phyloP scores from a whole-genome alignment of 1,284 basidiomycete genomes.

The Lentinula novae-zelandiae region DNA sequence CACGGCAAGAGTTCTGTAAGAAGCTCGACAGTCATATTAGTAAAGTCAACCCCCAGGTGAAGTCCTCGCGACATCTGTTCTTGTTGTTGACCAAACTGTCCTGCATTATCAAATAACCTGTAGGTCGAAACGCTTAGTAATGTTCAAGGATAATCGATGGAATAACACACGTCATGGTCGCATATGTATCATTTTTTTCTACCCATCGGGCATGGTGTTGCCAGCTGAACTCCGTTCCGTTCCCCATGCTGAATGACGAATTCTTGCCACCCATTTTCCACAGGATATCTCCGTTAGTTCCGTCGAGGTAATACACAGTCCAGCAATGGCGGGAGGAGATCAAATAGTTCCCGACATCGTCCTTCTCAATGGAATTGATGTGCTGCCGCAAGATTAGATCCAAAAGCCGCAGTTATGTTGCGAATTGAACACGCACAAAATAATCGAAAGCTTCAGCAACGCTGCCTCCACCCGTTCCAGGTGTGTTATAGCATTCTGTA shows the following conservation, averaged over 20 bases:
- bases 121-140: not conserved
- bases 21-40: constrained; percentile 5
- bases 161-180: constrained; percentile 8
- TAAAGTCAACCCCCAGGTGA: constrained; percentile 5
- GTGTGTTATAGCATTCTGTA: constrained; percentile 6
- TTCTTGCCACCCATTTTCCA: constrained; percentile 11
- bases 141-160: not conserved
- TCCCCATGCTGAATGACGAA: constrained; percentile 11
- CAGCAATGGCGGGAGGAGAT: constrained; percentile 10
- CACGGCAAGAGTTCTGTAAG: constrained; percentile 1
- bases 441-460: constrained; percentile 7
- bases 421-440: constrained; percentile 5
- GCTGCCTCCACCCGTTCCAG: constrained; percentile 1
- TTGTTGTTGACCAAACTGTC: not conserved
- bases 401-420: not conserved
- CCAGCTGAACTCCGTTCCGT: constrained; percentile 10
- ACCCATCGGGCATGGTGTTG: constrained; percentile 14
- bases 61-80: constrained; percentile 7
- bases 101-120: constrained; percentile 5
- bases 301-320: constrained; percentile 11
- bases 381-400: constrained; percentile 2
- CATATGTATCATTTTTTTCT: constrained; percentile 6
- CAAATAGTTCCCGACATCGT: constrained; percentile 8
- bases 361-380: constrained; percentile 13
- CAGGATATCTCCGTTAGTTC: constrained; percentile 10